Base-by-base conservation (phyloP, 169 alveolate species). In the Neospora caninum region DNA sequence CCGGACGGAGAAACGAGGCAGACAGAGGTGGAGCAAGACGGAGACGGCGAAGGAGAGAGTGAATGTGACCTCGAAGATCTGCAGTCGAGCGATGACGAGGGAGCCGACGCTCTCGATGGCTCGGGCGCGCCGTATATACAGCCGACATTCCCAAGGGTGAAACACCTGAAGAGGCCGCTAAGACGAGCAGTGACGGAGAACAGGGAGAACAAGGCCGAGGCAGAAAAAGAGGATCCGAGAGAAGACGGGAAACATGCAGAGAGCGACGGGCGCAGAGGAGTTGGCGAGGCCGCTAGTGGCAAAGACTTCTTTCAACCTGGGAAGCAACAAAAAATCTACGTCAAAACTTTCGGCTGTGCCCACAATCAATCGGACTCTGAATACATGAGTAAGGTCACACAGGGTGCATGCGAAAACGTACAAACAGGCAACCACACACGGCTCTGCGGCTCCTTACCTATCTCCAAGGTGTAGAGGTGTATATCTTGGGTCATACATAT, bases 261-360 rank as follows among this genome's bases (percentile, higher is more conserved):
- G 38, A 41, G 38, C 67, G 67, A 20, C 31, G 58, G 42, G 29
- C 53, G 39, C 10, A 31, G 89, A 36, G 89, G 38, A 10, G 39
- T 67, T 0, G 89, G 69, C n/a, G 84, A 31, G 42, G 43, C 31
- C 25, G 45, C 10, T 41, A 6, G 42, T 1, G 39, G 84, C 22
- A 73, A n/a, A n/a, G 84, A 36, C 84, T 36, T 73, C 7, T 36
- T 73, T 27, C 84, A 73, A n/a, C 84, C 84, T 4, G 45, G 84
- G 9, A 27, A 36, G 39, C 1, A 29, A 82, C 98, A 97, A 91
- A 97, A 96, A 91, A 96, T 98, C 36, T 98, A 95, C 96, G 98
- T 99, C 49, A 98, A 98, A 95, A 98, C 99, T n/a, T 99, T 98
- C 95, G 99, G 99, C n/a, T 99, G 99, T 94, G 97, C 99, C 7